phyloP scores from a whole-genome alignment of 257 asterid species.

The Anisodus tanguticus region DNA sequence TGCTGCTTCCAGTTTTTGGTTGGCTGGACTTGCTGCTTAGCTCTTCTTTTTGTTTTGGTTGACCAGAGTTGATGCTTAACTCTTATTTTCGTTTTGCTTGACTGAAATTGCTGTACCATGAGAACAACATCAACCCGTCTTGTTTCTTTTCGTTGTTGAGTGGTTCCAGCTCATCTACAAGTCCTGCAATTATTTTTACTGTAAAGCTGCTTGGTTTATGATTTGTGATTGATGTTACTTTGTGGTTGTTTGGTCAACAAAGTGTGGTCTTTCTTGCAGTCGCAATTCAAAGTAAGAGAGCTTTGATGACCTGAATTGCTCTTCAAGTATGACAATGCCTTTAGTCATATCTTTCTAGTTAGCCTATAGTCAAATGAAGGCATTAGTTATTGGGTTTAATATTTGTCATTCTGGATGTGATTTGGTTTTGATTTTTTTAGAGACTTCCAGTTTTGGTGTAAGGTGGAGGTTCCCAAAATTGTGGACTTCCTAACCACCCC shows the following conservation, averaged over 20 bases:
- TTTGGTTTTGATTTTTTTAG: not conserved
- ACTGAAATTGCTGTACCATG: not conserved
- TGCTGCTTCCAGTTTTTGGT: not conserved
- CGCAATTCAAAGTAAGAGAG: not conserved
- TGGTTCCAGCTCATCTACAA: not conserved
- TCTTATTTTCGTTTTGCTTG: not conserved
- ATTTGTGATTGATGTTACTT: conserved; percentile 13
- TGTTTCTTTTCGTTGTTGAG: not conserved
- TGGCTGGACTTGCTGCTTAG: conserved; percentile 16
- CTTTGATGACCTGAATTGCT: conserved; percentile 2
- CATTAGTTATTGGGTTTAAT: conserved; percentile 1
- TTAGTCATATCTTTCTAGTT: not conserved
- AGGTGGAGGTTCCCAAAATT: conserved; percentile 3
- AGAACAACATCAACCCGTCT: not conserved
- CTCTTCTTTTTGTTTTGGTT: not conserved
- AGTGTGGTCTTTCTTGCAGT: not conserved
- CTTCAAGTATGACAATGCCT: not conserved
- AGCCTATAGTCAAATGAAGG: conserved; percentile 14
- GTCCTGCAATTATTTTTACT: not conserved
- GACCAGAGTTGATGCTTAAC: not conserved
- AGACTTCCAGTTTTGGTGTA: not conserved
- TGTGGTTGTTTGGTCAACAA: conserved; percentile 8
- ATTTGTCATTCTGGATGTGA: not conserved
- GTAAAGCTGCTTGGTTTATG: not conserved
- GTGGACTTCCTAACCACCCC: not conserved